Evolutionary conservation across 139 green algal species (phyloP).

Genomic region (Desmodesmus armatus): DNA sequence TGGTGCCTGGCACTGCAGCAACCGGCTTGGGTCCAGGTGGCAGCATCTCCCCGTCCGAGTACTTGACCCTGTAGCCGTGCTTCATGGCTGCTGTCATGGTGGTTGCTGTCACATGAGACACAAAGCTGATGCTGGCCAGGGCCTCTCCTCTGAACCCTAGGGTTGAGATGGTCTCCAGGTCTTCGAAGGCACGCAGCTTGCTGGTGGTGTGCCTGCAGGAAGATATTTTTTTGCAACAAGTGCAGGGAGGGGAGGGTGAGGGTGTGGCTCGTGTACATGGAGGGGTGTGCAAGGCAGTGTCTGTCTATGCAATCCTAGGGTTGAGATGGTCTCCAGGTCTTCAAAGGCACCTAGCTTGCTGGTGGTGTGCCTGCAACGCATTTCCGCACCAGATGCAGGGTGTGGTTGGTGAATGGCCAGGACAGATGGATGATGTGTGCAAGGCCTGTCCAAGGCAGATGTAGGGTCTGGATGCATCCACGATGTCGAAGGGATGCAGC

Average conservation of each 20-base stretch:
- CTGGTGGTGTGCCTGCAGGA: constrained; percentile 93
- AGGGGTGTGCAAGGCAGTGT: constrained; percentile 92
- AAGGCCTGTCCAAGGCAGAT: no score
- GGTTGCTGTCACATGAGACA: constrained; percentile 92
- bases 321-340: constrained; percentile 88
- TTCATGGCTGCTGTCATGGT: constrained; percentile 82
- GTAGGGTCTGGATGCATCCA: no score
- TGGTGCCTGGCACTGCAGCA: constrained; percentile 89
- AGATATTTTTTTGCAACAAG: no score
- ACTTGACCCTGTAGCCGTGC: constrained; percentile 77
- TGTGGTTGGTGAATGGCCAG: no score
- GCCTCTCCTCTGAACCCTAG: constrained; percentile 97
- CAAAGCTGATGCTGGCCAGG: constrained; percentile 91
- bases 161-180: constrained; percentile 88
- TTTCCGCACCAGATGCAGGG: no score
- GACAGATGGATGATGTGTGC: no score
- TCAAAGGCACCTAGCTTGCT: constrained; percentile 93
- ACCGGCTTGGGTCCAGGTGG: constrained; percentile 73
- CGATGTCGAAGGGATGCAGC: no score
- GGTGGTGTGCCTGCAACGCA: constrained; percentile 93
- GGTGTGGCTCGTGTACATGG: no score
- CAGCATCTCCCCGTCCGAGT: constrained; percentile 76
- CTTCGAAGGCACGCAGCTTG: constrained; percentile 92
- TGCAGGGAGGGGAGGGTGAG: no score
- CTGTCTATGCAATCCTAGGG: constrained; percentile 96